phyloP scores from a whole-genome alignment of 2,329 filamentous ascomycete genomes.

The Claviceps sp. region DNA sequence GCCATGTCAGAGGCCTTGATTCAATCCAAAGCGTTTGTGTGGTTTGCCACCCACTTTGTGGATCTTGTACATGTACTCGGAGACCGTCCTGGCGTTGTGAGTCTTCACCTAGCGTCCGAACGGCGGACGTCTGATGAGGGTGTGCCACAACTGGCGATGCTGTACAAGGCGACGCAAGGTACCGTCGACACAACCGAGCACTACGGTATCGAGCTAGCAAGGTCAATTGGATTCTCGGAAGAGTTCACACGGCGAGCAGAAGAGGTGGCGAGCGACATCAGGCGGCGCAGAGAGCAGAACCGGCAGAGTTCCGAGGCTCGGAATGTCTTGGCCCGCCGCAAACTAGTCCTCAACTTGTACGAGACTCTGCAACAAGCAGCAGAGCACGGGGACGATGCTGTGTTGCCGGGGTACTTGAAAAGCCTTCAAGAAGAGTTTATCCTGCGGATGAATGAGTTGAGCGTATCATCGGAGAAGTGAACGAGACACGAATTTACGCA shows the following conservation, averaged over 20 bases:
- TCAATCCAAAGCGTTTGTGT: slow-evolving; percentile 64
- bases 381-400: slow-evolving; percentile 46
- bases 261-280: slow-evolving; percentile 48
- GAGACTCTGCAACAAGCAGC: slow-evolving; percentile 59
- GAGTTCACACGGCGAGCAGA: slow-evolving; percentile 56
- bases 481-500: background rate
- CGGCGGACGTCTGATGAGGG: slow-evolving; percentile 37
- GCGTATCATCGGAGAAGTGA: slow-evolving; percentile 16
- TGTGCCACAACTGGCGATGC: slow-evolving; percentile 59
- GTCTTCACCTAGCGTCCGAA: slow-evolving; percentile 66
- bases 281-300: slow-evolving; percentile 41
- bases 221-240: slow-evolving; percentile 57
- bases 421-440: slow-evolving; percentile 58
- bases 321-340: slow-evolving; percentile 50
- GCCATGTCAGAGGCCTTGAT: slow-evolving; percentile 82
- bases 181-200: slow-evolving; percentile 50
- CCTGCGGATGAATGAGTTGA: slow-evolving; percentile 53
- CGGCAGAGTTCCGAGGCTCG: slow-evolving; percentile 45
- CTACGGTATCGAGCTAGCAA: slow-evolving; percentile 76
- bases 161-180: slow-evolving; percentile 70
- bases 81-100: slow-evolving; percentile 66
- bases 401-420: slow-evolving; percentile 30
- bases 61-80: slow-evolving; percentile 66
- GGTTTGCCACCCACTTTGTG: slow-evolving; percentile 89
- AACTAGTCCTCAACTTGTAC: slow-evolving; percentile 57